phyloP scores from a whole-genome alignment of 306 rosid species.

The Casuarina glauca region DNA sequence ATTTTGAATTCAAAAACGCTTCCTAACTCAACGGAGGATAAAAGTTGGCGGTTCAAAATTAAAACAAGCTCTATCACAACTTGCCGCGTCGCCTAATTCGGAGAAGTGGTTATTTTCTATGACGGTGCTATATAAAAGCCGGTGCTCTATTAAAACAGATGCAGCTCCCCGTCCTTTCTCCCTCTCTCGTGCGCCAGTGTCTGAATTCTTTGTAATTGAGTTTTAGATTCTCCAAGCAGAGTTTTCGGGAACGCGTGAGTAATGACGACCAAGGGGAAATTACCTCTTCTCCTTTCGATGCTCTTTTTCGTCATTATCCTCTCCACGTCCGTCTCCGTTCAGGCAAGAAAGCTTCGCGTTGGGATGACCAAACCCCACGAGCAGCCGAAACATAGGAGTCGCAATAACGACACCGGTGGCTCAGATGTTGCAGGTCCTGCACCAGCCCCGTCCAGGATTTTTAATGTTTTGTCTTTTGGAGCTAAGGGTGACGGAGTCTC shows the following conservation, averaged over 20 bases:
- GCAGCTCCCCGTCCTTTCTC: too few relatives aligned
- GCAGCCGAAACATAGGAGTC: constrained; percentile 41
- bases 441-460: constrained; percentile 48
- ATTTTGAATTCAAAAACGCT: too few relatives aligned
- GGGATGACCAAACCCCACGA: constrained; percentile 44
- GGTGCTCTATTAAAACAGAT: not conserved
- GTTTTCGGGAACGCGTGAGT: constrained; percentile 3
- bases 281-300: constrained; percentile 35
- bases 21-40: too few relatives aligned
- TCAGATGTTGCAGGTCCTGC: constrained; percentile 41
- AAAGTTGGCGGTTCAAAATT: too few relatives aligned
- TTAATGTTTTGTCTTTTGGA: constrained; percentile 63
- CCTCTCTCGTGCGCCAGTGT: constrained; percentile 9
- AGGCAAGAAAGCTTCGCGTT: constrained; percentile 63
- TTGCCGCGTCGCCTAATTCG: too few relatives aligned
- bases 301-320: constrained; percentile 36
- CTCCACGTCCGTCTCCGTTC: constrained; percentile 46
- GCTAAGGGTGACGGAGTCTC: constrained; percentile 82
- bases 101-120: constrained; percentile 33
- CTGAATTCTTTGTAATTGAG: constrained; percentile 11
- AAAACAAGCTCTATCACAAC: too few relatives aligned
- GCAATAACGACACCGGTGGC: constrained; percentile 25
- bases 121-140: constrained; percentile 30
- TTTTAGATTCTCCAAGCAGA: constrained; percentile 11
- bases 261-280: constrained; percentile 46